These are phyloP conservation scores for Henckelia pumila DNA, from an alignment of 257 asterid species.

Conservation along the genomic window DNA sequence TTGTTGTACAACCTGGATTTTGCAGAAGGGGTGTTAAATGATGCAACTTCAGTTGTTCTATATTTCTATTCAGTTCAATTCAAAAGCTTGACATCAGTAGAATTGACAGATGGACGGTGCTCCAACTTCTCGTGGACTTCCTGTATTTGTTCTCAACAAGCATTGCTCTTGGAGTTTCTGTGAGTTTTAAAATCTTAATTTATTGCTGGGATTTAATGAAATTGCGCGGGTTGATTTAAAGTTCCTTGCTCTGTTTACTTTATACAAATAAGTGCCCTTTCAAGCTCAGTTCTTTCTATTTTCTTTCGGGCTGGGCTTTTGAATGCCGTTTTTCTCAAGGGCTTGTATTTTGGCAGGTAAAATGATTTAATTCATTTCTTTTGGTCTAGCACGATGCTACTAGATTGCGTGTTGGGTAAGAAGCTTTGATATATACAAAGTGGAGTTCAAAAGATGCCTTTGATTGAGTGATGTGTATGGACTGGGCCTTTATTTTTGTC, in stretches of 20 bases:
- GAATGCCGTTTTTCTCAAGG: constrained; percentile 68
- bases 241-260: not conserved
- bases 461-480: constrained; percentile 12
- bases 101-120: constrained; percentile 64
- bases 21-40: constrained; percentile 97
- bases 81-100: constrained; percentile 72
- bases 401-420: not conserved
- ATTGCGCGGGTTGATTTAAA: not conserved
- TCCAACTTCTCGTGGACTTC: constrained; percentile 53
- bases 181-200: constrained; percentile 35
- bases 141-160: constrained; percentile 83
- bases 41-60: constrained; percentile 93
- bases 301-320: constrained; percentile 77
- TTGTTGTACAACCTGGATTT: constrained; percentile 86
- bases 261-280: not conserved
- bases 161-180: constrained; percentile 81
- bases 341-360: constrained; percentile 82
- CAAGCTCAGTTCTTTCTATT: constrained; percentile 18
- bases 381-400: constrained; percentile 2
- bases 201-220: not conserved
- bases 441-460: constrained; percentile 19
- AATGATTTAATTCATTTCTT: not conserved
- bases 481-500: constrained; percentile 27
- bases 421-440: constrained; percentile 9
- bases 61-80: constrained; percentile 82